A percentile compares a stretch with the other conserved stretches of the same genome.
These are phyloP conservation scores for Septoria petroselini DNA, from an alignment of 2,329 filamentous ascomycete species.

Conservation along the genomic window DNA sequence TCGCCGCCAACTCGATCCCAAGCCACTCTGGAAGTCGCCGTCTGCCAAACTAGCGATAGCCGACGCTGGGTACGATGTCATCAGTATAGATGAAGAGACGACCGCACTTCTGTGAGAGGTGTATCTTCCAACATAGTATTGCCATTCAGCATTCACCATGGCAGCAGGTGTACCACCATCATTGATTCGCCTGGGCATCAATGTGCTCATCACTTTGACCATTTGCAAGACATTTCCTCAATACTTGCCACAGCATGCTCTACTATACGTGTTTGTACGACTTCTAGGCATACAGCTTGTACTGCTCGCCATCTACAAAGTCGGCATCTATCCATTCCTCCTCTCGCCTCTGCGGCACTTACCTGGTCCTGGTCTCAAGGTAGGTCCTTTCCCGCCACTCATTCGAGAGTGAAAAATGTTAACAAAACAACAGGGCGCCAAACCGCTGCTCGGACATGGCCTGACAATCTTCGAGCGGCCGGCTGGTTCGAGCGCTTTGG, in stretches of 20 bases:
- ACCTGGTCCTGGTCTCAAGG: conserved; percentile 32
- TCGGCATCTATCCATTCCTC: conserved; percentile 39
- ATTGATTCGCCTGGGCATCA: conserved; percentile 10
- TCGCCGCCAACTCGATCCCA: conserved; percentile 9
- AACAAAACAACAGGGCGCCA: conserved; percentile 23
- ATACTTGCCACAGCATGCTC: conserved; percentile 24
- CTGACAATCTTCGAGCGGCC: conserved; percentile 38
- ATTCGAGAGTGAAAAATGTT: too few relatives aligned
- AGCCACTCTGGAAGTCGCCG: conserved; percentile 15
- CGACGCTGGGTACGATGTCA: conserved; percentile 15
- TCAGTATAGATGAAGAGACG: conserved; percentile 12
- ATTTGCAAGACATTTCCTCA: conserved; percentile 18
- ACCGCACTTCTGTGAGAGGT: not conserved
- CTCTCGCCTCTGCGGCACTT: conserved; percentile 42
- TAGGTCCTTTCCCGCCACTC: too few relatives aligned
- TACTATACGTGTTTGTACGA: conserved; percentile 24
- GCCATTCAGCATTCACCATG: conserved; percentile 7
- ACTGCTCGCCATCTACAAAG: conserved; percentile 20
- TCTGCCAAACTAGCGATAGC: conserved; percentile 7
- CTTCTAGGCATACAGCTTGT: conserved; percentile 20
- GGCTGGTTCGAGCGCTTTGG: conserved; percentile 35
- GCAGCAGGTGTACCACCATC: conserved; percentile 12
- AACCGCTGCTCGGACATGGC: conserved; percentile 40
- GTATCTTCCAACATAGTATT: not conserved
- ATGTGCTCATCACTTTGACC: conserved; percentile 3